Conservation (phyloP, 176 grass and related monocot species). For the Musa beccarii region DNA sequence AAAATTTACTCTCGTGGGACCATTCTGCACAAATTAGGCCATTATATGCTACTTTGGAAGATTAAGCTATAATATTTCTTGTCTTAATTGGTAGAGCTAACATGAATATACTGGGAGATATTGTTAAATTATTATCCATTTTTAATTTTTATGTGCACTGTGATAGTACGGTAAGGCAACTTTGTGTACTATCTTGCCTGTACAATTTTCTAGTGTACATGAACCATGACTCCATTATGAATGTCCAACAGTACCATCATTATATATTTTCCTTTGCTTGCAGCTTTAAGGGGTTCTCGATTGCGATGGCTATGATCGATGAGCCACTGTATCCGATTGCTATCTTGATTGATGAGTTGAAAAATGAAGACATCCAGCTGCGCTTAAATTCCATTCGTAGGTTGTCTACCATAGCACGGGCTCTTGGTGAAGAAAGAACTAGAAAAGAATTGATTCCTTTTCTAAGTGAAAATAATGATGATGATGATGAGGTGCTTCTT, state of each 20-base stretch:
- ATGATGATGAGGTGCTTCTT: constrained; percentile 97
- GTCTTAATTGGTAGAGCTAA: not conserved
- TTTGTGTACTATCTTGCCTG: not conserved
- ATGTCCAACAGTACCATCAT: not conserved
- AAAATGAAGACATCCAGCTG: constrained; percentile 93
- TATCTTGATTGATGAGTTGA: constrained; percentile 87
- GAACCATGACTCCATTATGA: not conserved
- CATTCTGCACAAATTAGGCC: not conserved
- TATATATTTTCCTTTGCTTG: not conserved
- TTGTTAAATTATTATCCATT: not conserved
- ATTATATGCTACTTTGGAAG: not conserved
- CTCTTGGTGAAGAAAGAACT: constrained; percentile 87
- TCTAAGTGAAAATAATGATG: constrained; percentile 95
- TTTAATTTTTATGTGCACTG: not conserved
- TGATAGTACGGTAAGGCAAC: not conserved
- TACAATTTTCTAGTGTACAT: not conserved
- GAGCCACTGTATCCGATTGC: constrained; percentile 92
- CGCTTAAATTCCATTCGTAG: constrained; percentile 87
- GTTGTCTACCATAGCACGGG: constrained; percentile 87
- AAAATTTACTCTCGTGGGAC: not conserved
- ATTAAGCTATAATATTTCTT: not conserved
- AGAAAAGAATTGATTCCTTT: constrained; percentile 94
- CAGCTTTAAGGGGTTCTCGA: not conserved
- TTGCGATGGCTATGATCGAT: constrained; percentile 71
- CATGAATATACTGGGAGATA: not conserved